These are phyloP conservation scores for Chrysoporthe austroafricana DNA, from an alignment of 2,329 filamentous ascomycete genomes.

Conservation along the genomic window DNA sequence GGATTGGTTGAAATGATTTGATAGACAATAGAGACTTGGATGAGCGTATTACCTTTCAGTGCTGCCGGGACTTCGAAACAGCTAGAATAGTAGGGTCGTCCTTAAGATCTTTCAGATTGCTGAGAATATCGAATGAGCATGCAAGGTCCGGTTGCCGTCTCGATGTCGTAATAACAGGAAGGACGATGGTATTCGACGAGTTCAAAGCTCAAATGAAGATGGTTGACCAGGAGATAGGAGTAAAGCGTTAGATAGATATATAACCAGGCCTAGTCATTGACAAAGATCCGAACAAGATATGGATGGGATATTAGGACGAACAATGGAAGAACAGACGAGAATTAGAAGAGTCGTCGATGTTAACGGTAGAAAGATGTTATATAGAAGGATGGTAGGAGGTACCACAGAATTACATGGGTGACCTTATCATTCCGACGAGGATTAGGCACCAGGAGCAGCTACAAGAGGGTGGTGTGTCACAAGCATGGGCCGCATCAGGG, in stretches of 20 bases:
- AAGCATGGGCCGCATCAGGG: background rate
- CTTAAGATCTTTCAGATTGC: background rate
- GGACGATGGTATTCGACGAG: background rate
- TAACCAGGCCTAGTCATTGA: background rate
- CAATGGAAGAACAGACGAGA: background rate
- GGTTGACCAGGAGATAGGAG: background rate
- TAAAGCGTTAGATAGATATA: background rate
- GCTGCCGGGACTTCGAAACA: background rate
- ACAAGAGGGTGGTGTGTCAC: slow-evolving; percentile 3
- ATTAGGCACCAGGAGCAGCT: background rate
- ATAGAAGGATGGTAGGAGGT: background rate
- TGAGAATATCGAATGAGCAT: background rate
- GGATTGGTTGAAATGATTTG: background rate
- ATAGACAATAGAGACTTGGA: background rate
- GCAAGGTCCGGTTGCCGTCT: background rate
- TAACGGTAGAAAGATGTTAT: background rate
- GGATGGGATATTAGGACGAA: background rate
- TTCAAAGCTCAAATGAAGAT: background rate
- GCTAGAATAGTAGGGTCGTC: background rate
- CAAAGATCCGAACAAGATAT: background rate
- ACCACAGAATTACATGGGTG: background rate
- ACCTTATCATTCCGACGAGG: background rate
- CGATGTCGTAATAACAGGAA: background rate
- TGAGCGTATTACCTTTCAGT: background rate
- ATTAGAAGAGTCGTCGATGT: background rate